phyloP scores from a whole-genome alignment of 257 asterid genomes.

The Henckelia pumila region DNA sequence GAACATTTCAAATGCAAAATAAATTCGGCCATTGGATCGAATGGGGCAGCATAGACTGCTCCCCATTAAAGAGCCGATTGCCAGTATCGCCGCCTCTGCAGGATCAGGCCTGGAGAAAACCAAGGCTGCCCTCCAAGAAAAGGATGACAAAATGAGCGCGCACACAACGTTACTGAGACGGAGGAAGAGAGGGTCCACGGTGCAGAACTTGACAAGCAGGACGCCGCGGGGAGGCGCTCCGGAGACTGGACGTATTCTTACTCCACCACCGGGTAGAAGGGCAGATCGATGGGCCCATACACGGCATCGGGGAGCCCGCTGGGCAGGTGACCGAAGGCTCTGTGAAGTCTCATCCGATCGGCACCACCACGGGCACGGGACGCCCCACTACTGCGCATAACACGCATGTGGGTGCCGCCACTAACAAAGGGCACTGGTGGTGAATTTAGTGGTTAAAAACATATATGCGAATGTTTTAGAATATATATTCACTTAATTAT shows the following conservation, averaged over 20 bases:
- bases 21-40: too few species aligned
- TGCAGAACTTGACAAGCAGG: constrained; percentile 34
- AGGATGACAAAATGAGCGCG: constrained; percentile 53
- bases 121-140: constrained; percentile 57
- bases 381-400: constrained; percentile 42
- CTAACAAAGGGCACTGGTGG: constrained; percentile 42
- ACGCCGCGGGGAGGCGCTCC: too few species aligned
- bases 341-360: constrained; percentile 41
- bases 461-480: too few species aligned
- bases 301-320: constrained; percentile 47
- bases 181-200: constrained; percentile 41
- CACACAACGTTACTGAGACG: too few species aligned
- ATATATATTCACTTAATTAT: too few species aligned
- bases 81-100: constrained; percentile 66
- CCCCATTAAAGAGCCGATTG: constrained; percentile 43
- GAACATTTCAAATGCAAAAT: too few species aligned
- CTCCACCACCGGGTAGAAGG: constrained; percentile 37
- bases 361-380: constrained; percentile 47
- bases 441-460: constrained; percentile 35
- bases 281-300: constrained; percentile 47
- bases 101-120: constrained; percentile 68
- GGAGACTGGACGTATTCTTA: constrained; percentile 32
- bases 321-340: constrained; percentile 53
- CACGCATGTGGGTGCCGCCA: constrained; percentile 37
- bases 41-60: too few species aligned